These are phyloP conservation scores for Arthrobotrys pseudoclavata DNA, from an alignment of 2,329 filamentous ascomycete species.

Conservation along the genomic window DNA sequence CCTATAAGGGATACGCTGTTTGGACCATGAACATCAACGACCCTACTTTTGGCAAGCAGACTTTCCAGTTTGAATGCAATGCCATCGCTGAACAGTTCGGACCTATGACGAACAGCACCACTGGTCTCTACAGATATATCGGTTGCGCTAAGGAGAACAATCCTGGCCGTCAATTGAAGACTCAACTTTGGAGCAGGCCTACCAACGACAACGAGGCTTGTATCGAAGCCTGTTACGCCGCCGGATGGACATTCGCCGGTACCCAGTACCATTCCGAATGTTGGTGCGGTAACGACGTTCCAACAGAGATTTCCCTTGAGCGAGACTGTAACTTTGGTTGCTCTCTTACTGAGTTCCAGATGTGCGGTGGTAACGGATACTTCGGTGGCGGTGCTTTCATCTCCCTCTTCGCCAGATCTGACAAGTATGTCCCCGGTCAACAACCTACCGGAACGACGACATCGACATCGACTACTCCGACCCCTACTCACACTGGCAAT, in stretches of 20 bases:
- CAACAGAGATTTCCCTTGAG: conserved; percentile 66
- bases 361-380: conserved; percentile 71
- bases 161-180: conserved; percentile 70
- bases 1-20: conserved; percentile 68
- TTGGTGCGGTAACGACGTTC: conserved; percentile 71
- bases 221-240: conserved; percentile 67
- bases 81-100: conserved; percentile 71
- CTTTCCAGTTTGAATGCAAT: conserved; percentile 70
- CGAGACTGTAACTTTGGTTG: conserved; percentile 64
- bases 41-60: conserved; percentile 70
- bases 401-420: conserved; percentile 69
- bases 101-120: conserved; percentile 66
- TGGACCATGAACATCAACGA: conserved; percentile 75
- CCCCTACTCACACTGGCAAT: conserved; percentile 17
- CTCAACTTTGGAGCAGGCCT: conserved; percentile 67
- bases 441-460: conserved; percentile 59
- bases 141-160: conserved; percentile 74
- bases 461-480: conserved; percentile 17
- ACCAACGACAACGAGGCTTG: conserved; percentile 69
- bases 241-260: conserved; percentile 68
- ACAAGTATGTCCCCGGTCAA: conserved; percentile 63
- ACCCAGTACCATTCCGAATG: conserved; percentile 68
- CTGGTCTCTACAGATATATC: conserved; percentile 70
- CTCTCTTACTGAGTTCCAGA: conserved; percentile 52
- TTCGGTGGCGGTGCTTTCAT: conserved; percentile 67